Conservation (phyloP, 805 yeast genomes). For the Clavispora phyllophila region DNA sequence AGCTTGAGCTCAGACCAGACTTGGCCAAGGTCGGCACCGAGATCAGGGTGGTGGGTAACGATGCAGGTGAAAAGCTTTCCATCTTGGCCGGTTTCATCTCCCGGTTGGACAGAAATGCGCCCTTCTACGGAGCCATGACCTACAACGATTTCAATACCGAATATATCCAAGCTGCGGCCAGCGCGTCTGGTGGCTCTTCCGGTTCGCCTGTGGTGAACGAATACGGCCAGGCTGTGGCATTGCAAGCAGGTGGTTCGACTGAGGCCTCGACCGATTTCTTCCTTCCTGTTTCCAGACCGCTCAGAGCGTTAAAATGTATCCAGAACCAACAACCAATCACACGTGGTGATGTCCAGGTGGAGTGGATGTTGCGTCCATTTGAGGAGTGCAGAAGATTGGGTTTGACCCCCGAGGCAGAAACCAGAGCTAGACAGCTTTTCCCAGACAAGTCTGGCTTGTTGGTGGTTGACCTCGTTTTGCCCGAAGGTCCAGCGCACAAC, state of each 20-base stretch:
- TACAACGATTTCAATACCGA: slow-evolving; percentile 93
- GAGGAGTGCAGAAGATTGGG: slow-evolving; percentile 91
- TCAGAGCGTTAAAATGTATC: slow-evolving; percentile 73
- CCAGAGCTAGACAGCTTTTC: slow-evolving; percentile 57
- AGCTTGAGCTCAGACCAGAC: slow-evolving; percentile 69
- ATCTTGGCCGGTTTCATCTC: slow-evolving; percentile 83
- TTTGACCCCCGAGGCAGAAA: slow-evolving; percentile 67
- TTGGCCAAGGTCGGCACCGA: slow-evolving; percentile 88
- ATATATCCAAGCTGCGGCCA: slow-evolving; percentile 93
- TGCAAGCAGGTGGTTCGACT: slow-evolving; percentile 91
- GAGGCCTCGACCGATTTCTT: slow-evolving; percentile 93
- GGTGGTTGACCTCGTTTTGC: slow-evolving; percentile 77
- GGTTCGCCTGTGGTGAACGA: slow-evolving; percentile 95
- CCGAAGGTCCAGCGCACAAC: slow-evolving; percentile 79
- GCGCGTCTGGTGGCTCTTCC: slow-evolving; percentile 92
- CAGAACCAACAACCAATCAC: slow-evolving; percentile 58
- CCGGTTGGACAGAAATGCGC: slow-evolving; percentile 88
- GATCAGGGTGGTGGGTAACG: slow-evolving; percentile 92
- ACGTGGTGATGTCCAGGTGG: slow-evolving; percentile 89
- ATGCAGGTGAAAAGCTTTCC: slow-evolving; percentile 90
- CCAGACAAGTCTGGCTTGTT: slow-evolving; percentile 76
- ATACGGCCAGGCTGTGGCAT: slow-evolving; percentile 81
- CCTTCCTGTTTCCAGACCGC: slow-evolving; percentile 76
- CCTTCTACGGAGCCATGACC: slow-evolving; percentile 83
- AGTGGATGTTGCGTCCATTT: slow-evolving; percentile 81